A percentile compares a stretch with the other conserved stretches of the same genome.
These are phyloP conservation scores for Populus tremula DNA, from an alignment of 345 rosid species.

Conservation along the genomic window DNA sequence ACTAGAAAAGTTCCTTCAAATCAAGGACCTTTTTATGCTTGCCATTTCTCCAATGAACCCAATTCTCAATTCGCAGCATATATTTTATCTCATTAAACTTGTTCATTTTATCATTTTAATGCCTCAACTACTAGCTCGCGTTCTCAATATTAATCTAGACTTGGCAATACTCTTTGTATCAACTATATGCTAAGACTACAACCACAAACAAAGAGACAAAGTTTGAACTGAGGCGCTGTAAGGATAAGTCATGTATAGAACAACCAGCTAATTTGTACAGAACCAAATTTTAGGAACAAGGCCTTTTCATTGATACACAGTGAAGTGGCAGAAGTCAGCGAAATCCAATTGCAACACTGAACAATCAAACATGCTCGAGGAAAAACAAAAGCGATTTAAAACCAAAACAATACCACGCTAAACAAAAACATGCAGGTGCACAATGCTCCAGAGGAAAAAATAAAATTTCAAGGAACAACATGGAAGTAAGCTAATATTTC, in stretches of 20 bases:
- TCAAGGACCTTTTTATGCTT: neutral
- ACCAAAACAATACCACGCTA: neutral
- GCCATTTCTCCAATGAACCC: neutral
- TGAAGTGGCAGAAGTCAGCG: neutral
- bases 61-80: neutral
- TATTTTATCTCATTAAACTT: no score
- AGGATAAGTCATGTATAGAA: neutral
- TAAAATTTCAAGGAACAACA: neutral
- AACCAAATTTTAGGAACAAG: neutral
- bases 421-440: neutral
- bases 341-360: neutral
- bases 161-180: no score
- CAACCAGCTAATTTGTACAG: neutral
- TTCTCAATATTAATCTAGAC: no score
- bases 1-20: neutral
- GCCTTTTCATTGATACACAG: neutral
- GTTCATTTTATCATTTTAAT: no score
- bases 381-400: neutral
- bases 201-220: neutral
- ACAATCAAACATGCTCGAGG: neutral
- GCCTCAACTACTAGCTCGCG: no score
- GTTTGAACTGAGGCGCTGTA: neutral
- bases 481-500: neutral
- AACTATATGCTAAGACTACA: neutral
- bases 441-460: no score